Base-by-base conservation (phyloP, 208 protist species). In the Acanthamoeba quina region DNA sequence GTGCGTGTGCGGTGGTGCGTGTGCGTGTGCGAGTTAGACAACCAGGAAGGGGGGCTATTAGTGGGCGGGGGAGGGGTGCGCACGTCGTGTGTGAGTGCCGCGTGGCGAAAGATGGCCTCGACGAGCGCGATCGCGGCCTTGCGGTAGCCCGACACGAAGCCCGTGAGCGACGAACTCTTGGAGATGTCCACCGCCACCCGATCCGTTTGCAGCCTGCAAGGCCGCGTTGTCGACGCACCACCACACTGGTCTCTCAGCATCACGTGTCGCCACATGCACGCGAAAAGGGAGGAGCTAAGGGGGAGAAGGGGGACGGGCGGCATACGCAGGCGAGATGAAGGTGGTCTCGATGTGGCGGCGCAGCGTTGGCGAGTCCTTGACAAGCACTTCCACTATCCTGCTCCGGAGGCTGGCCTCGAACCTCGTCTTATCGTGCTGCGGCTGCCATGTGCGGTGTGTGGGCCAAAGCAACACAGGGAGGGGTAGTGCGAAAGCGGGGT, bases 91-190 rank as follows among this genome's bases (percentile, higher is more conserved):
- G 64, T 34, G 64, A 70, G 64, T 21, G 29, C 29, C 21, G 41
- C 19, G 47, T 83, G 41, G 34, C 41, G 44, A 5, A 83, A 31
- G 41, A 83, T 49, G 29, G 74, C 74, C 11, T 5, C 13, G 21
- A 56, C 44, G 4, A 58, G n/a, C 17, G n/a, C 11, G n/a, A 83
- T 13, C 21, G 24, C 74, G 5, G 74, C 47, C 21, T 56, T 49
- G 37, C 74, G 74, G 29, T 83, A 83, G 26, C 13, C 74, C 74
- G 74, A 83, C 9, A 83, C n/a, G 74, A 83, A 83, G 15, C 74
- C 74, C 44, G 74, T 56, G 41, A 83, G 47, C 29, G 74, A 83
- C 5, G 74, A 26, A 24, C 74, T 83, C 21, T 34, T 21, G 24
- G 74, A 52, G 37, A 83, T 56, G 29, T 83, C 74, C 5, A 83